Evolutionary conservation across 78 protist genomes (phyloP).

Genomic region (Tieghemostelium lacteum): DNA sequence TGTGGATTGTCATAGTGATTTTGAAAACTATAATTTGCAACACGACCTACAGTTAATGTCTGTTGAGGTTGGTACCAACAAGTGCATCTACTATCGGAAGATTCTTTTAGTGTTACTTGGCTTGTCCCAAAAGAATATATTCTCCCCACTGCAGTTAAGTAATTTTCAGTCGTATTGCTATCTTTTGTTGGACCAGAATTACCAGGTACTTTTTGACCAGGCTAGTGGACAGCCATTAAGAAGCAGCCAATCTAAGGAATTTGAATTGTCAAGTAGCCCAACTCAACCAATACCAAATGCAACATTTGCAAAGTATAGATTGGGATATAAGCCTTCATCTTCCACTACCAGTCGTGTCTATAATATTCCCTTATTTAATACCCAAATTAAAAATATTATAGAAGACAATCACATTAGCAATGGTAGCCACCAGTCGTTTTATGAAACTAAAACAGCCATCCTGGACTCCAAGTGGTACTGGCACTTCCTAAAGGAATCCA

Average conservation of each 20-base stretch:
- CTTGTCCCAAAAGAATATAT: background rate
- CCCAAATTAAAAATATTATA: background rate
- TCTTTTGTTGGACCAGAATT: slow-evolving; percentile 7
- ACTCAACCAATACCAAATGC: background rate
- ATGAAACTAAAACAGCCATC: background rate
- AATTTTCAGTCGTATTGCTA: background rate
- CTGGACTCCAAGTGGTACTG: background rate
- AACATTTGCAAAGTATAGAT: background rate
- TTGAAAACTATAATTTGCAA: slow-evolving; percentile 6
- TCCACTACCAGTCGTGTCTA: background rate
- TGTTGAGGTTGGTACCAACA: background rate
- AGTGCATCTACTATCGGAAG: slow-evolving; percentile 25
- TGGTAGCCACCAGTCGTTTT: background rate
- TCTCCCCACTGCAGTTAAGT: background rate
- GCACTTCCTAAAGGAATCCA: background rate
- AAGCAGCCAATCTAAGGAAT: background rate
- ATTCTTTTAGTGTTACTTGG: slow-evolving; percentile 22
- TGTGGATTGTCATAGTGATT: background rate
- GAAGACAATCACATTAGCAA: background rate
- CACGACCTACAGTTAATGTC: background rate
- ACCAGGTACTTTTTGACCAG: background rate
- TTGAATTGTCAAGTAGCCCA: background rate
- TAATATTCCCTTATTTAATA: background rate
- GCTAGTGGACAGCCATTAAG: background rate
- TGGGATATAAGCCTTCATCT: background rate